Percentiles rank a stretch among this genome's conserved stretches.
These are phyloP conservation scores for Porcisia hertigi DNA, from an alignment of 208 protist species.

Conservation along the genomic window DNA sequence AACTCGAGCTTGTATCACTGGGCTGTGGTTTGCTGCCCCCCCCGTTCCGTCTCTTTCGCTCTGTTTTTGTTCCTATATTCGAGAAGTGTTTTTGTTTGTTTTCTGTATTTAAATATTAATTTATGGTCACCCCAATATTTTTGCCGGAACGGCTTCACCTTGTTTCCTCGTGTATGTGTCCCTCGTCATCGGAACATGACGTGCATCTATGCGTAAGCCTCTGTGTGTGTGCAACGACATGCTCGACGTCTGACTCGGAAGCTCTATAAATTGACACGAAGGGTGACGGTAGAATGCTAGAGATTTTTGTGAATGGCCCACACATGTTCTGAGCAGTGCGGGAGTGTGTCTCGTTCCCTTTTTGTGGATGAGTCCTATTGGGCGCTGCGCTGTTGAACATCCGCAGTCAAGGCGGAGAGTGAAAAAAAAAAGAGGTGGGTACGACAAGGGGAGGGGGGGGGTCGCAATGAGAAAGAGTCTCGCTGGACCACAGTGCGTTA, in stretches of 20 bases:
- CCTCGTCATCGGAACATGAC: not conserved
- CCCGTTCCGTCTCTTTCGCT: no score
- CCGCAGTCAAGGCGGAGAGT: not conserved
- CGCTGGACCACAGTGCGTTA: not conserved
- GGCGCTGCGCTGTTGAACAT: not conserved
- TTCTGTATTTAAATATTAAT: no score
- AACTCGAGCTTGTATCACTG: no score
- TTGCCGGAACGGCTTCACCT: not conserved
- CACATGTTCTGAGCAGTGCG: not conserved
- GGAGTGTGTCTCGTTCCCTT: not conserved
- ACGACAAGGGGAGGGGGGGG: not conserved
- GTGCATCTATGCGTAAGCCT: constrained; percentile 11
- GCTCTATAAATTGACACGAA: not conserved
- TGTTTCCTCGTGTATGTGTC: not conserved
- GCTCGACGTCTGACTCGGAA: not conserved
- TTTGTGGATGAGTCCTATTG: not conserved
- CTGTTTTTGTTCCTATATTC: no score
- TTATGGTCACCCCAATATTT: no score
- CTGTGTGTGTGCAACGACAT: not conserved
- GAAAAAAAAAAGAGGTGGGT: not conserved
- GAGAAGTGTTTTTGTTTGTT: no score
- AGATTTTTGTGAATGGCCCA: not conserved
- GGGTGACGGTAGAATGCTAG: not conserved
- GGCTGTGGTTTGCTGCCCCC: no score
- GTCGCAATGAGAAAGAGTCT: not conserved